These are phyloP conservation scores for Cucumis cinereus DNA, from an alignment of 306 rosid genomes.

Conservation along the genomic window DNA sequence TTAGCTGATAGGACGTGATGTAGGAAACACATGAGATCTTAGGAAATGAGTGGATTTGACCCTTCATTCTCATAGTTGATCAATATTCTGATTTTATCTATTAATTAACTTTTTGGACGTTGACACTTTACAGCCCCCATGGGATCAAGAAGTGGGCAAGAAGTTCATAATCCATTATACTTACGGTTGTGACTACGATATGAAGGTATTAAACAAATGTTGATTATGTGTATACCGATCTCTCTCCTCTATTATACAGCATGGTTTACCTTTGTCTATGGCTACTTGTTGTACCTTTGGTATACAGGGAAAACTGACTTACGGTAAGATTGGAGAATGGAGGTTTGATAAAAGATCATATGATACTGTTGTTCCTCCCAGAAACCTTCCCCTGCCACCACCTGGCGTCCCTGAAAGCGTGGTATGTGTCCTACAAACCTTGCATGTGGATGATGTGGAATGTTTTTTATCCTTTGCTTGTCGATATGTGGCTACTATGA, in stretches of 20 bases:
- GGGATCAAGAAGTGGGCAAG: constrained; percentile 66
- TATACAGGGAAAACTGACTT: constrained; percentile 71
- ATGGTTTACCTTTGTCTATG: neutral
- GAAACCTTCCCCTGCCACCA: constrained; percentile 79
- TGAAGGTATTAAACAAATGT: constrained; percentile 48
- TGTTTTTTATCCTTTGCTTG: neutral
- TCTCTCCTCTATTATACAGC: neutral
- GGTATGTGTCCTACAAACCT: constrained; percentile 38
- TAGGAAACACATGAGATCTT: neutral
- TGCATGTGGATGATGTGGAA: neutral
- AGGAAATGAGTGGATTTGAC: neutral
- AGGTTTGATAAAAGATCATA: constrained; percentile 88
- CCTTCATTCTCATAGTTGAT: neutral
- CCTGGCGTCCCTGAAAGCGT: constrained; percentile 91
- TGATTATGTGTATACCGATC: neutral
- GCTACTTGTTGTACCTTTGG: neutral
- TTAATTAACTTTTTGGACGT: constrained; percentile 6
- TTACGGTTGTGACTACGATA: constrained; percentile 76
- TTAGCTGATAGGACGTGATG: neutral
- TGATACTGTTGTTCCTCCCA: constrained; percentile 34
- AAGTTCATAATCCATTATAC: constrained; percentile 84
- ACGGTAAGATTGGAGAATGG: constrained; percentile 99
- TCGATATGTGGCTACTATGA: neutral
- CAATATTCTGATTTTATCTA: neutral
- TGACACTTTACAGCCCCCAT: constrained; percentile 69